A percentile compares a stretch with the other conserved stretches of the same genome.
Conservation (phyloP, 2,329 filamentous ascomycete species). For the Venturia nashicola region DNA sequence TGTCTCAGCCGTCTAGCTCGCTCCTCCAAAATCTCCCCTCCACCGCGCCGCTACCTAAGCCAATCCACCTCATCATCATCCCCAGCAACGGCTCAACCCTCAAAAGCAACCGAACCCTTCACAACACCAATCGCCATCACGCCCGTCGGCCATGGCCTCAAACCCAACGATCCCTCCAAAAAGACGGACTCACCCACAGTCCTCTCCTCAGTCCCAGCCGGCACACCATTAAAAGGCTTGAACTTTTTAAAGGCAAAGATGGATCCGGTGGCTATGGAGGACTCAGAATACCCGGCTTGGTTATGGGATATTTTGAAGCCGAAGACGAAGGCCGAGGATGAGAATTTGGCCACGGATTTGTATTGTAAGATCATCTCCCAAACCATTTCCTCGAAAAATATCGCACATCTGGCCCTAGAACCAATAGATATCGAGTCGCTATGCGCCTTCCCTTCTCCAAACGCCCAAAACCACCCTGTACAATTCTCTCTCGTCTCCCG, state of each 20-base stretch:
- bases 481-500: not conserved
- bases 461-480: not conserved
- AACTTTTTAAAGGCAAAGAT: constrained; percentile 64
- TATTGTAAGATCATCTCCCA: constrained; percentile 50
- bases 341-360: constrained; percentile 53
- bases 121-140: constrained; percentile 25
- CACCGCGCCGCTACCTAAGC: not conserved
- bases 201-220: constrained; percentile 44
- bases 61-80: constrained; percentile 3
- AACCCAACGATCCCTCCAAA: constrained; percentile 16
- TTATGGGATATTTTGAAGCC: constrained; percentile 60
- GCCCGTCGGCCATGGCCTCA: constrained; percentile 17
- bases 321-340: constrained; percentile 41
- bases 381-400: not conserved
- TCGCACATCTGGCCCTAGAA: too few species aligned
- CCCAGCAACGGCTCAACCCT: constrained; percentile 18
- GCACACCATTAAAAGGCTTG: constrained; percentile 59
- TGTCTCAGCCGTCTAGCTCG: constrained; percentile 6
- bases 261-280: constrained; percentile 62
- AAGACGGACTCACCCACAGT: constrained; percentile 18
- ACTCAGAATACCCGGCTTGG: constrained; percentile 70
- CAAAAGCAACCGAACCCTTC: constrained; percentile 32
- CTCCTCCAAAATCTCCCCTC: not conserved
- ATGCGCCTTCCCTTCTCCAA: not conserved
- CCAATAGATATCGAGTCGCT: not conserved